phyloP scores from a whole-genome alignment of 305 asterid genomes.

The Caryopteris hybrid region DNA sequence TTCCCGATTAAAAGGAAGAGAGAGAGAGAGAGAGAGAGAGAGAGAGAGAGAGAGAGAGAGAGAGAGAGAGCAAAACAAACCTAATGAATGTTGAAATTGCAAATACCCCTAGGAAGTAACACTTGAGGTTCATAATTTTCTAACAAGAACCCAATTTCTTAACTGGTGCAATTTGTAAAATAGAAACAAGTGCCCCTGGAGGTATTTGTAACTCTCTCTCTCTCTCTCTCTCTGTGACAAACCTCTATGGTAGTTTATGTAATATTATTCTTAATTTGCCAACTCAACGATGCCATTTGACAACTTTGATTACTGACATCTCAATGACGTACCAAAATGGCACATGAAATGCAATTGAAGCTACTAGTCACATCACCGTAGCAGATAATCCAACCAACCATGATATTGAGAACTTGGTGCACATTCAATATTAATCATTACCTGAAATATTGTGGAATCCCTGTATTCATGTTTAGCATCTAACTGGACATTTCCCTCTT shows the following conservation, averaged over 20 bases:
- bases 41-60: too few relatives aligned
- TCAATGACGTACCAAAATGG: background rate
- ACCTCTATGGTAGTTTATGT: background rate
- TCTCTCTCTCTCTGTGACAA: too few relatives aligned
- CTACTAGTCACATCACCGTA: background rate
- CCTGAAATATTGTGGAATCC: conserved; percentile 86
- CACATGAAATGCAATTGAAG: conserved; percentile 7
- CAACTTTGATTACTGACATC: conserved; percentile 2
- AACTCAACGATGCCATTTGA: background rate
- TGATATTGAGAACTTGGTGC: conserved; percentile 17
- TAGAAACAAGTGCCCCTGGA: background rate
- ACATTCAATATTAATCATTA: conserved; percentile 24
- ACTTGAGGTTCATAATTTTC: background rate
- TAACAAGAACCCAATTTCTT: background rate
- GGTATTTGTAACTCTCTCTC: too few relatives aligned
- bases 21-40: background rate
- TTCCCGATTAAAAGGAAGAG: background rate
- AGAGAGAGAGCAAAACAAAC: background rate
- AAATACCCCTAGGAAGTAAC: background rate
- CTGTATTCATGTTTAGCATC: conserved; percentile 78
- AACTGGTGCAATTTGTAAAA: background rate
- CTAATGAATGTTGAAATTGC: background rate
- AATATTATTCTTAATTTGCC: background rate
- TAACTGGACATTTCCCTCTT: conserved; percentile 98
- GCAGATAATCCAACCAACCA: conserved; percentile 18